These are phyloP conservation scores for Chenopodium suecicum DNA, from an alignment of 148 eudicot genomes.

Conservation along the genomic window DNA sequence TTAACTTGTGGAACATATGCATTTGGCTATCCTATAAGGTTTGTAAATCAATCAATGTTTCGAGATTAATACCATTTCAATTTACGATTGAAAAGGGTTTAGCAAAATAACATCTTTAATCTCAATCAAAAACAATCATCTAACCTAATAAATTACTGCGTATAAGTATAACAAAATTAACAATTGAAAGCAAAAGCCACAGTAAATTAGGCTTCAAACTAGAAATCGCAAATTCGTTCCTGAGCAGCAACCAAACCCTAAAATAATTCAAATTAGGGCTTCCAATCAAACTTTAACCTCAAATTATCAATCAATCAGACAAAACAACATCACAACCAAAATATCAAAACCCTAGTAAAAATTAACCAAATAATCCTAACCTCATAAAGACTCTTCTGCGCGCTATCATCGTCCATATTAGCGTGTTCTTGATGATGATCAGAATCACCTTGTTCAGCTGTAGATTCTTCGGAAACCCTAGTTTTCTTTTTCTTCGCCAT, in stretches of 20 bases:
- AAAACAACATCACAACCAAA: not conserved
- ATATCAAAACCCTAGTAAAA: not conserved
- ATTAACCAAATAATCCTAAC: constrained; percentile 21
- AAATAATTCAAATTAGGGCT: not conserved
- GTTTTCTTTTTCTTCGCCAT: constrained; percentile 63
- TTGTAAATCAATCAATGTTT: too few species aligned
- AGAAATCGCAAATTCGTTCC: too few species aligned
- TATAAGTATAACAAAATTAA: too few species aligned
- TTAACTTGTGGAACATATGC: too few species aligned
- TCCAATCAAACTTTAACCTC: not conserved
- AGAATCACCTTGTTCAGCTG: constrained; percentile 31
- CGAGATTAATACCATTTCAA: not conserved
- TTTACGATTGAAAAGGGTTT: not conserved
- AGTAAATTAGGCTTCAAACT: too few species aligned
- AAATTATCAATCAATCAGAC: not conserved
- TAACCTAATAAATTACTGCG: not conserved
- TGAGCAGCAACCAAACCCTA: too few species aligned
- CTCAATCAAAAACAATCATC: not conserved
- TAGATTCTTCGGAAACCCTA: constrained; percentile 51
- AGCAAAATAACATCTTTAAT: not conserved
- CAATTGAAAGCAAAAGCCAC: too few species aligned
- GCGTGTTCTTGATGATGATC: constrained; percentile 26
- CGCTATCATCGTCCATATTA: constrained; percentile 20
- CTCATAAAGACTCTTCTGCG: constrained; percentile 62
- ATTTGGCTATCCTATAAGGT: too few species aligned